Evolutionary conservation across 139 green algal species (phyloP).

Genomic region (Edaphochlamys debaryana): DNA sequence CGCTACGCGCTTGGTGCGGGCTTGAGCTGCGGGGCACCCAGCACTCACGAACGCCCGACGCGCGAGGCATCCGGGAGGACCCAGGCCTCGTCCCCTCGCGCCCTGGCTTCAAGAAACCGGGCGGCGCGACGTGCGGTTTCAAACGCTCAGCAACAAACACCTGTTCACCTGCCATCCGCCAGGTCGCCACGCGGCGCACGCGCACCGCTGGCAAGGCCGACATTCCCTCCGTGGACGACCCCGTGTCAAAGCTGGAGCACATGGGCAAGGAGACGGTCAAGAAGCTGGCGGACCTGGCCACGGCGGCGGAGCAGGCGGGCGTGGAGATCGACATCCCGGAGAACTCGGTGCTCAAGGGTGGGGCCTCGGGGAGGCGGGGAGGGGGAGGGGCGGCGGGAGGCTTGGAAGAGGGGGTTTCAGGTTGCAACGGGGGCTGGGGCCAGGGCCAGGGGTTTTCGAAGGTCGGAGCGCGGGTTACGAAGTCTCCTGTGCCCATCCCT

Average conservation of each 20-base stretch:
- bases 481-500: too few species aligned
- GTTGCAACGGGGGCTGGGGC: too few species aligned
- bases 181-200: conserved; percentile 81
- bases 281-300: conserved; percentile 85
- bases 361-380: neutral
- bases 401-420: neutral
- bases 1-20: too few species aligned
- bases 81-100: too few species aligned
- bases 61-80: too few species aligned
- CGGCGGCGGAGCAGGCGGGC: conserved; percentile 63
- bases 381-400: neutral
- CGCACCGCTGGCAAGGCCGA: conserved; percentile 87
- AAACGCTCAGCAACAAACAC: too few species aligned
- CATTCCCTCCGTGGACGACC: conserved; percentile 89
- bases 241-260: conserved; percentile 90
- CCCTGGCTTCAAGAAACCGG: too few species aligned
- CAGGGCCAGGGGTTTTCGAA: too few species aligned
- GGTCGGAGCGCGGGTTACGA: too few species aligned
- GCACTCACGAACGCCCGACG: too few species aligned
- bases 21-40: too few species aligned
- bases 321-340: conserved; percentile 77
- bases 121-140: too few species aligned
- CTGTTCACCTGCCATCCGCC: neutral
- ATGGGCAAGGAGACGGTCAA: conserved; percentile 94
- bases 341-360: conserved; percentile 63